A percentile compares a stretch with the other conserved stretches of the same genome.
phyloP scores from a whole-genome alignment of 768 basidiomycete species.

The Boletus vermiculosoides region DNA sequence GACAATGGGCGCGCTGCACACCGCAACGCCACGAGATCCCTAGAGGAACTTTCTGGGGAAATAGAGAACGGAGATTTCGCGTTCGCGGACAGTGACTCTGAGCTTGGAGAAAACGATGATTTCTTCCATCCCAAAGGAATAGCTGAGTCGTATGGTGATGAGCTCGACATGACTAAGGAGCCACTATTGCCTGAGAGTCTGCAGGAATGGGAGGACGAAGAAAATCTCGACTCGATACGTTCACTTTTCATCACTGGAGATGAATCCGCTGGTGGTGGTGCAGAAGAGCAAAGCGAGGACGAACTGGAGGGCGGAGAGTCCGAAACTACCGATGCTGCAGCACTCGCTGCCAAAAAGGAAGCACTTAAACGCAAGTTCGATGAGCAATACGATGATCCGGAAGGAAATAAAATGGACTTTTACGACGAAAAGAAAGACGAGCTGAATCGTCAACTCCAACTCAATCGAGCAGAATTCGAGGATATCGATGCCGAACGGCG shows the following conservation, averaged over 20 bases:
- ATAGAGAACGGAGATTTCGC: constrained; percentile 47
- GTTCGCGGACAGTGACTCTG: constrained; percentile 81
- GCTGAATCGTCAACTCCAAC: constrained; percentile 76
- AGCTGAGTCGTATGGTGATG: constrained; percentile 42
- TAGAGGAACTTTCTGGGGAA: constrained; percentile 37
- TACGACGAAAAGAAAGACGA: constrained; percentile 92
- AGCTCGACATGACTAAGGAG: constrained; percentile 71
- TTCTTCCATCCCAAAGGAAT: constrained; percentile 64
- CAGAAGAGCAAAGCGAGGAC: constrained; percentile 42
- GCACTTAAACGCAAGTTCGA: constrained; percentile 93
- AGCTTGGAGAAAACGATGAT: constrained; percentile 58
- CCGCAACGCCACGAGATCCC: constrained; percentile 41
- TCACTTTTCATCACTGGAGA: constrained; percentile 87
- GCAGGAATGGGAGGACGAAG: constrained; percentile 81
- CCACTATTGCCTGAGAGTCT: constrained; percentile 47
- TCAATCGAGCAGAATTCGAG: constrained; percentile 86
- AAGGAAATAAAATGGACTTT: constrained; percentile 76
- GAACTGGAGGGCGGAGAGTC: constrained; percentile 36
- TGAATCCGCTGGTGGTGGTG: constrained; percentile 34
- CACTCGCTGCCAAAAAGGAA: constrained; percentile 85
- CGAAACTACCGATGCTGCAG: constrained; percentile 43
- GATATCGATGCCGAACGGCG: constrained; percentile 74
- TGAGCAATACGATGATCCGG: constrained; percentile 92
- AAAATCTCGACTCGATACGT: constrained; percentile 81
- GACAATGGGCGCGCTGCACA: constrained; percentile 52